Conservation (phyloP, 73 alveolate genomes). For the Paramecium primaurelia region DNA sequence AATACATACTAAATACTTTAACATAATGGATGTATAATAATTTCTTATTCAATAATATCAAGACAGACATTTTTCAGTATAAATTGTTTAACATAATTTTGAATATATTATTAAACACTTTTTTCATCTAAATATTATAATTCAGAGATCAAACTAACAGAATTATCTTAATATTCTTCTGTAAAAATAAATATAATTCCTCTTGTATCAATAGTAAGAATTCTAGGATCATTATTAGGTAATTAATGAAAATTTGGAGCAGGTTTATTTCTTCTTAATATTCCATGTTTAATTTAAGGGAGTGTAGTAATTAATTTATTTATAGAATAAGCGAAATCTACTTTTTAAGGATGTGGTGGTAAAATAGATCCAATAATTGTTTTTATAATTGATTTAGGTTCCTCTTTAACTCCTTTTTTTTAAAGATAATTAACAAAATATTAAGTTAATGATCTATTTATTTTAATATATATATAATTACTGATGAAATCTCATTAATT, state of each 20-base stretch:
- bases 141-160: neutral
- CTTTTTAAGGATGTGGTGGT: conserved; percentile 27
- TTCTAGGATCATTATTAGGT: neutral
- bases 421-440: neutral
- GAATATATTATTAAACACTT: neutral
- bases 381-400: neutral
- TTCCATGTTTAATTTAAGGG: conserved; percentile 84
- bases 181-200: neutral
- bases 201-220: neutral
- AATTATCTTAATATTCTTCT: conserved; percentile 4
- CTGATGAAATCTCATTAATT: conserved; percentile 45
- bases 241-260: neutral
- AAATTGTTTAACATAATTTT: neutral
- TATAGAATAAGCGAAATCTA: conserved; percentile 65
- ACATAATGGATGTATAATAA: conserved; percentile 16
- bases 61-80: neutral
- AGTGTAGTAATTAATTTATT: conserved; percentile 66
- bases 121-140: neutral
- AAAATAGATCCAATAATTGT: neutral
- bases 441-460: neutral
- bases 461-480: neutral
- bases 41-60: conserved; percentile 11
- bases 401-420: neutral
- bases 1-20: neutral
- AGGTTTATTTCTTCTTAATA: conserved; percentile 72